Evolutionary conservation across 495 filamentous ascomycete species (phyloP).

Genomic region (Podospora comata): DNA sequence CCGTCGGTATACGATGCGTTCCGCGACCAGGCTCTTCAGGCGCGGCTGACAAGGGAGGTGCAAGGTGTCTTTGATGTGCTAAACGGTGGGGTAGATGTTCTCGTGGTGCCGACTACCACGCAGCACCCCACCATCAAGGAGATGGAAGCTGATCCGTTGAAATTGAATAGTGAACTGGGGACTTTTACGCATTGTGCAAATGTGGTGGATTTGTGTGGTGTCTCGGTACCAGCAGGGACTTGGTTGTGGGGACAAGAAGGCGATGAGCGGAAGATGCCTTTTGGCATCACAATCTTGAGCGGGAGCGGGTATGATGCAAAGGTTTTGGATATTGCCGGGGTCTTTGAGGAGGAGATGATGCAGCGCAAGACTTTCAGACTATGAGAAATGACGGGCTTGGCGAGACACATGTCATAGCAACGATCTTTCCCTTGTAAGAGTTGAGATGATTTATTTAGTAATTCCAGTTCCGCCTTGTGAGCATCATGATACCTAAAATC

Average conservation of each 20-base stretch:
- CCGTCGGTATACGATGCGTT: constrained; percentile 55
- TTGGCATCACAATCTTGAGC: constrained; percentile 61
- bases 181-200: constrained; percentile 64
- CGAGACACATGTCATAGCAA: background rate
- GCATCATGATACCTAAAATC: background rate
- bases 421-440: constrained; percentile 5
- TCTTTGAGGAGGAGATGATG: constrained; percentile 45
- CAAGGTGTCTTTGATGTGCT: constrained; percentile 46
- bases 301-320: constrained; percentile 55
- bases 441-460: background rate
- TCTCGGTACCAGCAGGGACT: constrained; percentile 55
- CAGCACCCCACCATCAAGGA: constrained; percentile 57
- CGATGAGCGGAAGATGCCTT: constrained; percentile 47
- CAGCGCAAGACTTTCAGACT: background rate
- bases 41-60: constrained; percentile 44
- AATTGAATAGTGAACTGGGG: constrained; percentile 54
- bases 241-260: constrained; percentile 32
- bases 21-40: constrained; percentile 52
- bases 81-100: constrained; percentile 49
- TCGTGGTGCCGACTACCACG: constrained; percentile 61
- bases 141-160: constrained; percentile 55
- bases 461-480: background rate
- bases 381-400: background rate
- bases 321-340: constrained; percentile 52
- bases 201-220: constrained; percentile 61